Percentiles rank a stretch among this genome's conserved stretches.
phyloP scores from a whole-genome alignment of 2,329 filamentous ascomycete genomes.

The Alternaria novae-zelandiae region DNA sequence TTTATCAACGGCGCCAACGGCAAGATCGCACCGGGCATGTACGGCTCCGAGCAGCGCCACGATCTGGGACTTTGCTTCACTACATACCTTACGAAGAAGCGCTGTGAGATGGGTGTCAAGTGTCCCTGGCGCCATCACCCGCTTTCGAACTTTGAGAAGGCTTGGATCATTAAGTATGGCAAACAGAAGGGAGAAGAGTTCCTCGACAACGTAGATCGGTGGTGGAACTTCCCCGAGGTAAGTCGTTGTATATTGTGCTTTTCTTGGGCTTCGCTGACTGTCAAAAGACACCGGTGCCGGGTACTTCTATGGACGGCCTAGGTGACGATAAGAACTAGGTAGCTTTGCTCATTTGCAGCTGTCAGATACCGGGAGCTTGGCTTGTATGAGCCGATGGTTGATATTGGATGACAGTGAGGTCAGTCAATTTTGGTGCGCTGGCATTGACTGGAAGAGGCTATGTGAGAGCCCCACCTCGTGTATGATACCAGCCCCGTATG shows the following conservation, averaged over 20 bases:
- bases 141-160: constrained; percentile 3
- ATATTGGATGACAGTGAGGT: too few species aligned
- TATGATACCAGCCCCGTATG: constrained; percentile 38
- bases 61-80: constrained; percentile 19
- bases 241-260: rapidly evolving
- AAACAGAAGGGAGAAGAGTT: constrained; percentile 1
- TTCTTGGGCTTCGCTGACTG: not conserved
- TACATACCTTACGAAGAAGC: constrained; percentile 11
- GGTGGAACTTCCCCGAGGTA: constrained; percentile 4
- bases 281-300: constrained; percentile 8
- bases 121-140: constrained; percentile 24
- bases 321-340: not conserved
- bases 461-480: constrained; percentile 23
- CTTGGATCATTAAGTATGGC: constrained; percentile 8
- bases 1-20: constrained; percentile 11
- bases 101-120: constrained; percentile 12
- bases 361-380: not conserved
- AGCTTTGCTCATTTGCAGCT: not conserved
- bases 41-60: constrained; percentile 5
- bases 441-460: not conserved
- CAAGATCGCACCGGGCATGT: constrained; percentile 3
- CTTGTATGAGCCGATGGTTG: not conserved
- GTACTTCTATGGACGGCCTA: constrained; percentile 1
- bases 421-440: not conserved
- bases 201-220: not conserved